Base-by-base conservation (phyloP, 192 early-diverging fungal genomes). In the Haplosporangium gracile region DNA sequence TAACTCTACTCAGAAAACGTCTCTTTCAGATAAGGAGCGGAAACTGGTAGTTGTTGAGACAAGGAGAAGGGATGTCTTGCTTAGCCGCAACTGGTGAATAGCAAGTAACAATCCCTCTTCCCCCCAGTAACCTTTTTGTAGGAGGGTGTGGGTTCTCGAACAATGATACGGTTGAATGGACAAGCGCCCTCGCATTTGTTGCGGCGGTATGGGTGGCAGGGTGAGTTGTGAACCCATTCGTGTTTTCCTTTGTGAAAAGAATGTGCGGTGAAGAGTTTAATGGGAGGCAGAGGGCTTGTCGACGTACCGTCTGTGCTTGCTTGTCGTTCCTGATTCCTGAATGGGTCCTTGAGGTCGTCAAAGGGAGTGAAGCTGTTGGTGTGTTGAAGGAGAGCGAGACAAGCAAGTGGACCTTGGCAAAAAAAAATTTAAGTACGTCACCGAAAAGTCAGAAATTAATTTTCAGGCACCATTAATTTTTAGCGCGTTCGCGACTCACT, bases 121-220 rank as follows among this genome's bases (percentile, higher is more conserved):
- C 11, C 11, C 11, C n/a, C 60, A 65, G 26, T 32, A 6, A 11
- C 55, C n/a, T 15, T 65, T 32, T 3, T 65, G 55, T 55, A n/a
- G n/a, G 15, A 3, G 29, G 9, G n/a, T 65, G 29, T 51, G 18
- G 20, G 20, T 20, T 20, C 60, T 65, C 60, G 49, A 32, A 65
- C 60, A 65, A 65, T 29, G 60, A 32, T 65, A 65, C 60, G 29
- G n/a, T 32, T 65, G 60, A 11, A 65, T 32, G 60, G 29, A 65
- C 60, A 45, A 45, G 26, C 60, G 29, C 60, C 60, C 60, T 65
- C 60, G 60, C 60, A 32, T 65, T 65, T 32, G 60, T 65, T 65
- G 60, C 60, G 60, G 60, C 60, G 60, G 60, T 65, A 65, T 65
- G 60, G 60, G 60, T 65, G 60, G 60, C 26, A 65, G 60, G 26